Percentiles rank a stretch among this genome's conserved stretches.
phyloP scores from a whole-genome alignment of 805 yeast species.

The Zygosaccharomyces bisporus region DNA sequence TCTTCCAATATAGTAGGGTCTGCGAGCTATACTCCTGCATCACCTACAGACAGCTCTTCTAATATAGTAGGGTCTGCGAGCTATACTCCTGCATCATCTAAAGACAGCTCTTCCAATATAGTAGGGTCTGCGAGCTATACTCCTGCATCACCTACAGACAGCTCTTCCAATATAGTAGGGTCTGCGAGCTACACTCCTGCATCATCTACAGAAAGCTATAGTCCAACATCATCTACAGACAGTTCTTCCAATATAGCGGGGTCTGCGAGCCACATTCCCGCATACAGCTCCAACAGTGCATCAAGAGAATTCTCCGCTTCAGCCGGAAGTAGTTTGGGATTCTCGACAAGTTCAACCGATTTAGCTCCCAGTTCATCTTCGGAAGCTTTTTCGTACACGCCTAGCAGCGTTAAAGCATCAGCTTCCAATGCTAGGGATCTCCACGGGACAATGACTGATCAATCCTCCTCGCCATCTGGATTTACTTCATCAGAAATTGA shows the following conservation, averaged over 20 bases:
- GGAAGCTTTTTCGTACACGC: not conserved
- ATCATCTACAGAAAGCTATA: not conserved
- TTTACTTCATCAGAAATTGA: not conserved
- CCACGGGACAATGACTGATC: not conserved
- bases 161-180: not conserved
- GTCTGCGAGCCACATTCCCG: too few relatives aligned
- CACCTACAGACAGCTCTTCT: too few relatives aligned
- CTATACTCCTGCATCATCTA: too few relatives aligned
- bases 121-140: not conserved
- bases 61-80: too few relatives aligned
- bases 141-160: not conserved
- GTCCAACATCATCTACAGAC: not conserved
- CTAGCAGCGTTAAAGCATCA: not conserved
- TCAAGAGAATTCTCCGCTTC: not conserved
- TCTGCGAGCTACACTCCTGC: not conserved
- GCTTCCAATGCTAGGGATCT: not conserved
- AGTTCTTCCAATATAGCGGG: too few relatives aligned
- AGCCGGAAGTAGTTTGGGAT: not conserved
- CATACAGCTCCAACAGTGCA: not conserved
- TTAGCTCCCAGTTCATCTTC: not conserved
- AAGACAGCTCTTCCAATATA: not conserved
- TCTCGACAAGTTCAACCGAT: too few relatives aligned
- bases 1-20: too few relatives aligned
- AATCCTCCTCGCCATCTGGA: not conserved
- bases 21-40: too few relatives aligned